These are phyloP conservation scores for Priceomyces castillae DNA, from an alignment of 805 yeast species.

Conservation along the genomic window DNA sequence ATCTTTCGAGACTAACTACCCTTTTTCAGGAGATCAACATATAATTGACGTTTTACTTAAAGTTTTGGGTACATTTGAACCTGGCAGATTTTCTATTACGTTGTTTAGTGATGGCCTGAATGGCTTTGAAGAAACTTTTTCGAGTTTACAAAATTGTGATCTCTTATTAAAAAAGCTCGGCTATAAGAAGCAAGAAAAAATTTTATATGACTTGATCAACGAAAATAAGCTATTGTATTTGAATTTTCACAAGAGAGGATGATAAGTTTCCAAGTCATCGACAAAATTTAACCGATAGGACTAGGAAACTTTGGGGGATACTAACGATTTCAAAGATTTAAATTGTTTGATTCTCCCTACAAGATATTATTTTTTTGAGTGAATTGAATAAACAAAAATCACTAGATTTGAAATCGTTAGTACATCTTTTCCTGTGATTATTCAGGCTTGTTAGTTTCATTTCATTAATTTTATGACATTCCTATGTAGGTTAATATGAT, in stretches of 20 bases:
- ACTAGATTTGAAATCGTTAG: background rate
- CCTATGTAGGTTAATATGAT: no score
- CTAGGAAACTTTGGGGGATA: constrained; percentile 20
- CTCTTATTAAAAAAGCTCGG: constrained; percentile 31
- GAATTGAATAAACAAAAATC: background rate
- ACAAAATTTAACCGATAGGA: no score
- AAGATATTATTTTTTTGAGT: background rate
- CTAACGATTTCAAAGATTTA: constrained; percentile 5
- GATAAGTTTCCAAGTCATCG: constrained; percentile 1
- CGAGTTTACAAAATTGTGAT: constrained; percentile 17
- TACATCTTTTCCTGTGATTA: constrained; percentile 4
- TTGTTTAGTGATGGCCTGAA: constrained; percentile 31
- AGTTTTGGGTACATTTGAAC: constrained; percentile 65
- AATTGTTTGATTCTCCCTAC: background rate
- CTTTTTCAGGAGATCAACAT: constrained; percentile 42
- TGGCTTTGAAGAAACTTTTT: constrained; percentile 10
- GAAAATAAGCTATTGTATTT: constrained; percentile 71
- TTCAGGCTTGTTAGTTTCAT: no score
- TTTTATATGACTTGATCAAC: constrained; percentile 66
- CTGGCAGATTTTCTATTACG: constrained; percentile 65
- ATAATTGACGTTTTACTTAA: constrained; percentile 56
- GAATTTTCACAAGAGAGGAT: constrained; percentile 47
- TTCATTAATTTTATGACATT: no score
- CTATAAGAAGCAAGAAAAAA: constrained; percentile 64
- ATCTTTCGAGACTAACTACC: constrained; percentile 87